Base-by-base conservation (phyloP, 2,329 filamentous ascomycete genomes). In the Pseudogymnoascus sp. region DNA sequence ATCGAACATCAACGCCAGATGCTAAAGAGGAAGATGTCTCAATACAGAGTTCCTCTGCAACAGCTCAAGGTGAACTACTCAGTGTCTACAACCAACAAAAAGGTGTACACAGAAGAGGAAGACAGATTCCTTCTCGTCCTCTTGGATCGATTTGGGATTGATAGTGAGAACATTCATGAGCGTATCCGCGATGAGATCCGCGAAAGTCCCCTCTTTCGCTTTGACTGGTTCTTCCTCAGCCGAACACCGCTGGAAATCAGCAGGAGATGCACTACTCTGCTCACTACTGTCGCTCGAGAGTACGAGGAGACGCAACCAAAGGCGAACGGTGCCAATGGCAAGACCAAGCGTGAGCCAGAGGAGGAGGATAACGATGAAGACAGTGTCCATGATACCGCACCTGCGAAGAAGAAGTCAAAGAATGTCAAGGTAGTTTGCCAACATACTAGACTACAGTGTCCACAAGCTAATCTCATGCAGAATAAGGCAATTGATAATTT, bases 11-110 rank as follows among this genome's bases (percentile, higher is more conserved):
- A 97, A 75, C 89, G 91, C 66, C 93, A 96, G 77, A 88, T 97
- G 80, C 83, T 99, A 63, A 87, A 88, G 67, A 96, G 93, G 83
- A 99, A 99, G 84, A 90, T 99, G 83, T 84, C 88, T 70, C 91
- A 95, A 80, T 97, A 96, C 74, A 89, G 95, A n/a, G 93, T 97
- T 60, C 96, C 95, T 23, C 83, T 99, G 15, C 95, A 99, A 75
- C 95, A 99, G 76, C 86, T 99, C 72, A 96, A 96, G 81, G 92
- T 99, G 79, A 97, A 96, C 78, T 99, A 99, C 77, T 96, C 93
- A 0, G 95, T 99, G 29, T 96, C 92, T 6, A 99, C 95, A 1
- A 99, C 96, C 9, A 99, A 99, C 84, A 99, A 99, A 80, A 99
- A 99, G 79, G 93, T 99, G 0, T 99, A 99, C 75, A 97, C 93